These are phyloP conservation scores for Camptophora hylomeconis DNA, from an alignment of 2,329 filamentous ascomycete species.

Conservation along the genomic window DNA sequence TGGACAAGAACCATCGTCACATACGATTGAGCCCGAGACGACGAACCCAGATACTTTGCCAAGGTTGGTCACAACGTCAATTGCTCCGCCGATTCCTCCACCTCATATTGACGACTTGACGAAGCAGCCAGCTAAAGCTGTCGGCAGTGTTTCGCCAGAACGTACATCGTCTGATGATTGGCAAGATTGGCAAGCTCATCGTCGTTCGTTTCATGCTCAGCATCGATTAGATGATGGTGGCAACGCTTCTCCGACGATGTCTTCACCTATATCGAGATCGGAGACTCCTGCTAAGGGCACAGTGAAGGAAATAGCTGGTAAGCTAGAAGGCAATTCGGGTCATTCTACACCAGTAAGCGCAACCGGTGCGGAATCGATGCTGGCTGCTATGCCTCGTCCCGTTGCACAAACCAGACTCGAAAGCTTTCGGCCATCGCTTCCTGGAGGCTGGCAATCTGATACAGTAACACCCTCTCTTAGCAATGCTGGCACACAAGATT, in stretches of 20 bases:
- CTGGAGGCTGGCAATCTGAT: slow-evolving; percentile 43
- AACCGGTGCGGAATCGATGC: slow-evolving; percentile 15
- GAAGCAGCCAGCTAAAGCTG: too few species aligned
- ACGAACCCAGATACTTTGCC: too few species aligned
- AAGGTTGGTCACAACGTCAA: too few species aligned
- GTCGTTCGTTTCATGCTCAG: slow-evolving; percentile 6
- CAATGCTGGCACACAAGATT: slow-evolving; percentile 4
- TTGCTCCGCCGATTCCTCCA: too few species aligned
- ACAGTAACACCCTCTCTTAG: slow-evolving; percentile 25
- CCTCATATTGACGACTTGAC: too few species aligned
- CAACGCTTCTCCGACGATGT: not conserved
- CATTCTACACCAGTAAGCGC: slow-evolving; percentile 22
- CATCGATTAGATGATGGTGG: slow-evolving; percentile 4
- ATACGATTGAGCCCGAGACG: too few species aligned
- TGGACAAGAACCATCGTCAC: too few species aligned
- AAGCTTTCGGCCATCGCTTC: slow-evolving; percentile 39
- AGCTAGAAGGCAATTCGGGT: slow-evolving; percentile 28
- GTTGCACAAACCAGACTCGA: slow-evolving; percentile 16
- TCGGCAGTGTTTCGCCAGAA: too few species aligned
- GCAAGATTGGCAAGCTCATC: slow-evolving; percentile 9
- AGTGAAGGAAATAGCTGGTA: slow-evolving; percentile 39
- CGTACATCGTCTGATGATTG: slow-evolving; percentile 15
- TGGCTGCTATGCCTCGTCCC: slow-evolving; percentile 1
- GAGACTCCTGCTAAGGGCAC: slow-evolving; percentile 36
- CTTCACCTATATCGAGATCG: slow-evolving; percentile 20